Evolutionary conservation across 345 rosid genomes (phyloP), one percentile per base, ranked within the genome.

Genomic region (Eutrema heterophyllum): DNA sequence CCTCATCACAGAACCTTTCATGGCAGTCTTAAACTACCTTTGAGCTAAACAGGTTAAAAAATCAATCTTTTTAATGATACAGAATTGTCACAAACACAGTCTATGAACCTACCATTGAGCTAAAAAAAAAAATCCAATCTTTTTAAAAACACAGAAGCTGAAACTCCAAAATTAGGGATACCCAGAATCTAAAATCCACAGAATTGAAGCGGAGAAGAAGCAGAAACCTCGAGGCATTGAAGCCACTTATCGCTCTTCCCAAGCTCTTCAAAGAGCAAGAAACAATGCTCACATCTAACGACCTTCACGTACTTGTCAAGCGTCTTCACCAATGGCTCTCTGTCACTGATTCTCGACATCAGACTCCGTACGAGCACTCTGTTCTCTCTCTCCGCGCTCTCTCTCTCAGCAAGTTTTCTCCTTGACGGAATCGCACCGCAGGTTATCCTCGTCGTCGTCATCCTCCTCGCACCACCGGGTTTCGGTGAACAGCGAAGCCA

Each of bases 191-290:
- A 51, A 55, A 16, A 41, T 12, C 12, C 9, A 4, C 24, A 41
- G 56, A 29, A 16, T 15, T 8, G n/a, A 33, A 56, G 48, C 26
- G 14, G 6, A 68, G 32, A 53, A n/a, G 64, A 36, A 66, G 38
- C 29, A 32, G 16, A 27, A 64, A 91, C 98, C 96, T 91, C 94
- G 49, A 93, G 92, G 79, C 98, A 93, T 39, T 89, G 93, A 7
- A 86, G 89, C 97, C 98, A 93, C 38, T 89, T 86, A 30, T 88
- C 97, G 36, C 76, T 50, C 84, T 79, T 89, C 13, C 97, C 98
- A 54, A 93, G 96, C 83, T 93, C 96, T 80, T 93, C 98, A 72
- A 93, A 93, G 65, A 93, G 87, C 63, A 88, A 62, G 64, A 94
- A 91, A 70, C 98, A 89, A 73, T 94, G 97, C 35, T 91, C 89